Conservation (phyloP, 768 basidiomycete genomes). For the Pulveroboletus frians region DNA sequence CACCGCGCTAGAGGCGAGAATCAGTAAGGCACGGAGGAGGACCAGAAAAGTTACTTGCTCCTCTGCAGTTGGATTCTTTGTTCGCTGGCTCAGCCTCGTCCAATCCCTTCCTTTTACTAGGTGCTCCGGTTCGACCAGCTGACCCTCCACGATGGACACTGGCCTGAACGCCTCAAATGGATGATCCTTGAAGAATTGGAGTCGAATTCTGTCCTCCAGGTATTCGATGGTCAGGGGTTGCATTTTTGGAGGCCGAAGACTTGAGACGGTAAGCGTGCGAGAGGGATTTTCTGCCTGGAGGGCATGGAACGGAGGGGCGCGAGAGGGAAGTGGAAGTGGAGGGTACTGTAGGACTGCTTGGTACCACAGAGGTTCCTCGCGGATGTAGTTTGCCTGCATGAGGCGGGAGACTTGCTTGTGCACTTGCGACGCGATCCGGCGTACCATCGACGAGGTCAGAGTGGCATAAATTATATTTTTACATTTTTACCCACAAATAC, state of each 20-base stretch:
- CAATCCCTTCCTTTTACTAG: conserved; percentile 58
- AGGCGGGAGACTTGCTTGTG: conserved; percentile 84
- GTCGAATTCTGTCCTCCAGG: conserved; percentile 78
- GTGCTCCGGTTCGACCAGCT: conserved; percentile 50
- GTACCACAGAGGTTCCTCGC: conserved; percentile 74
- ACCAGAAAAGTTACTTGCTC: conserved; percentile 56
- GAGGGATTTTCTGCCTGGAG: conserved; percentile 38
- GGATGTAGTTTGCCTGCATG: conserved; percentile 58
- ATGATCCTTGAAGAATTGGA: conserved; percentile 92
- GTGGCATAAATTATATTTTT: too few relatives aligned
- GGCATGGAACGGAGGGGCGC: conserved; percentile 49
- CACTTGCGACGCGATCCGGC: conserved; percentile 80
- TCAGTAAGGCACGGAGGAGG: conserved; percentile 3
- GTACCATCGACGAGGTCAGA: too few relatives aligned
- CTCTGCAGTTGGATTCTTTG: conserved; percentile 79
- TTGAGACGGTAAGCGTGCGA: conserved; percentile 22
- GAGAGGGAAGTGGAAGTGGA: conserved; percentile 81
- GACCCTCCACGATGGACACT: conserved; percentile 68
- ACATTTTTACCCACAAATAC: too few relatives aligned
- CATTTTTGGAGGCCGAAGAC: conserved; percentile 35
- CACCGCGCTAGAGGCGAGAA: conserved; percentile 53
- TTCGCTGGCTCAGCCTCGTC: conserved; percentile 77
- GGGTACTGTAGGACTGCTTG: conserved; percentile 81
- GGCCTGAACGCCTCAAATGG: conserved; percentile 93
- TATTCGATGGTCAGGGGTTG: conserved; percentile 64